A percentile compares a stretch with the other conserved stretches of the same genome.
phyloP scores from a whole-genome alignment of 352 stramenopile species.

The Phytopythium montanum region DNA sequence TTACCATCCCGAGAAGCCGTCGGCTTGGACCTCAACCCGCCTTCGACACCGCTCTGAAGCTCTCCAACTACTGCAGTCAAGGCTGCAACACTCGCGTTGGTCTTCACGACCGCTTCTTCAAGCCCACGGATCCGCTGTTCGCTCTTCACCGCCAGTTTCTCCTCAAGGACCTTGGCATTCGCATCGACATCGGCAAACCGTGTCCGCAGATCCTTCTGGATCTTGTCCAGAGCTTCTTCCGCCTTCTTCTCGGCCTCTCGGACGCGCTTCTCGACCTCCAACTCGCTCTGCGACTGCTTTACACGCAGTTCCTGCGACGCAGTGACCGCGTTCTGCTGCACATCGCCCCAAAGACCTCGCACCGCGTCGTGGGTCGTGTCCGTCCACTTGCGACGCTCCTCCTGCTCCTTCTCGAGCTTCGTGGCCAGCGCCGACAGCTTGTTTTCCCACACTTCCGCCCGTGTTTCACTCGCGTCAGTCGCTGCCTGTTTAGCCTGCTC shows the following conservation, averaged over 20 bases:
- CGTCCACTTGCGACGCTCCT: constrained; percentile 35
- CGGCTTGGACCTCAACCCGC: constrained; percentile 1
- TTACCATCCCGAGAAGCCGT: constrained; percentile 1
- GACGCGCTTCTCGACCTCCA: constrained; percentile 31
- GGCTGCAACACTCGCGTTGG: constrained; percentile 11
- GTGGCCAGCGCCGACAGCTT: constrained; percentile 6
- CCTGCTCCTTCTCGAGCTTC: constrained; percentile 41
- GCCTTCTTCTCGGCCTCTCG: constrained; percentile 26
- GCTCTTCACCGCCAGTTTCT: neutral
- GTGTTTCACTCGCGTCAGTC: neutral
- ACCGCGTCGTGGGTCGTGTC: constrained; percentile 38
- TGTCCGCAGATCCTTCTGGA: constrained; percentile 7
- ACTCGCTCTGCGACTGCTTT: constrained; percentile 21
- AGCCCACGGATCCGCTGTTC: constrained; percentile 23
- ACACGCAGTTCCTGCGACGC: constrained; percentile 33
- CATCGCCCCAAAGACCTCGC: constrained; percentile 34
- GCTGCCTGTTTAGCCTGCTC: constrained; percentile 11
- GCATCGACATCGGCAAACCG: neutral
- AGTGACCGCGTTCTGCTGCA: constrained; percentile 49
- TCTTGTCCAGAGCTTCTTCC: constrained; percentile 16
- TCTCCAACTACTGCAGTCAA: constrained; percentile 3
- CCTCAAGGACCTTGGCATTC: neutral
- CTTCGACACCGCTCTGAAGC: neutral
- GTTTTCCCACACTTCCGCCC: neutral
- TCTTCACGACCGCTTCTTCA: constrained; percentile 22